Conservation (phyloP, 805 yeast species). For the Nakazawaea populi region DNA sequence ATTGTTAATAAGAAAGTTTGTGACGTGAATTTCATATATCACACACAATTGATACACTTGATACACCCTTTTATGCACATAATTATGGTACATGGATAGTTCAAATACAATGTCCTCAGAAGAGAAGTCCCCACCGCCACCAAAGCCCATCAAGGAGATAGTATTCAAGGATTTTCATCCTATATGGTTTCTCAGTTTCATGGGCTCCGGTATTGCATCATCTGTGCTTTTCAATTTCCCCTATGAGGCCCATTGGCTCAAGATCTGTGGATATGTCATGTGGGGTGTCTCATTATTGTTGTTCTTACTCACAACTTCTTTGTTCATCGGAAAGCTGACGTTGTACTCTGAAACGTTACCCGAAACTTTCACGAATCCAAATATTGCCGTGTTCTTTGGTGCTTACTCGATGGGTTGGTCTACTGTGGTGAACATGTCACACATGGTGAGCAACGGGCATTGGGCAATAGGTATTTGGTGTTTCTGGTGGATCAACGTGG, state of each 20-base stretch:
- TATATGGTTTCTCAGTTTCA: slow-evolving; percentile 63
- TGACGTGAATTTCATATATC: no score
- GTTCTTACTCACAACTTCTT: slow-evolving; percentile 34
- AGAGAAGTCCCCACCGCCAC: not conserved
- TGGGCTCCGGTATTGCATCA: slow-evolving; percentile 81
- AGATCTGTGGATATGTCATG: slow-evolving; percentile 50
- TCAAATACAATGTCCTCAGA: no score
- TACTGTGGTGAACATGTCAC: slow-evolving; percentile 56
- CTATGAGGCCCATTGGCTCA: slow-evolving; percentile 54
- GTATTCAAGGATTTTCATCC: slow-evolving; percentile 35
- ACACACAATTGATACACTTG: no score
- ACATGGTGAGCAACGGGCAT: slow-evolving; percentile 32
- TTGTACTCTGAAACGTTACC: slow-evolving; percentile 21
- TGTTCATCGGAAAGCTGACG: slow-evolving; percentile 35
- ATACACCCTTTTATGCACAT: no score
- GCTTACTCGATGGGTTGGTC: slow-evolving; percentile 76
- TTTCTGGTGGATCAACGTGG: slow-evolving; percentile 71
- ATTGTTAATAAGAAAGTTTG: no score
- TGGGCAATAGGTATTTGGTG: slow-evolving; percentile 49
- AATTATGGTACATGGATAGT: no score
- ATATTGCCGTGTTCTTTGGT: slow-evolving; percentile 62
- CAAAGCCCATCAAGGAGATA: not conserved
- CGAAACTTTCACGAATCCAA: slow-evolving; percentile 31
- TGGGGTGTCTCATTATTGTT: slow-evolving; percentile 53
- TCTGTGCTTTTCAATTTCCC: slow-evolving; percentile 61